Evolutionary conservation across 257 asterid species (phyloP).

Genomic region (Leptodermis oblonga): DNA sequence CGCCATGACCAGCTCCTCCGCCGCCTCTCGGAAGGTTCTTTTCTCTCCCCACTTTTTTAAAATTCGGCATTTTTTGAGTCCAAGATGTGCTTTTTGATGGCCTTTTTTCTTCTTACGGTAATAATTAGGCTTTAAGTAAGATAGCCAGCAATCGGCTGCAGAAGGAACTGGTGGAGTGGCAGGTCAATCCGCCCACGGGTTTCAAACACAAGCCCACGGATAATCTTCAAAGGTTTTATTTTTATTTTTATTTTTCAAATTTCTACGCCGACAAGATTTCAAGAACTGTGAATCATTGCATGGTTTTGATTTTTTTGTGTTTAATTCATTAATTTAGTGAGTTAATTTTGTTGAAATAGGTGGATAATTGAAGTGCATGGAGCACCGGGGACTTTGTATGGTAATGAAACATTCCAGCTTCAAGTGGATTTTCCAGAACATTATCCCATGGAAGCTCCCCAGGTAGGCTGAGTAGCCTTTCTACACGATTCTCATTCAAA

Average conservation of each 20-base stretch:
- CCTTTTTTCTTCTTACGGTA: neutral
- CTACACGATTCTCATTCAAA: neutral
- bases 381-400: slow-evolving; percentile 44
- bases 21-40: slow-evolving; percentile 38
- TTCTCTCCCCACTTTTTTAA: neutral
- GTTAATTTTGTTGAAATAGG: slow-evolving; percentile 22
- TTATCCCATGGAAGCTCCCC: slow-evolving; percentile 57
- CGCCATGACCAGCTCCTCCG: slow-evolving; percentile 41
- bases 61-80: slow-evolving; percentile 6
- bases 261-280: neutral
- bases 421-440: slow-evolving; percentile 54
- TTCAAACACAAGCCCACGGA: slow-evolving; percentile 87
- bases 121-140: slow-evolving; percentile 77
- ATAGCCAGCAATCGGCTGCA: slow-evolving; percentile 95
- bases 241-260: neutral
- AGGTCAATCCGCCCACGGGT: slow-evolving; percentile 87
- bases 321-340: neutral
- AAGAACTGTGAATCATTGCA: neutral
- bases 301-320: neutral
- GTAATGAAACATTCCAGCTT: slow-evolving; percentile 41
- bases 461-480: slow-evolving; percentile 22
- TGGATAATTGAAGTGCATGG: slow-evolving; percentile 53
- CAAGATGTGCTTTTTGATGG: neutral
- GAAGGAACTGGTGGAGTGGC: slow-evolving; percentile 98
- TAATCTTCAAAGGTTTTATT: slow-evolving; percentile 78